Evolutionary conservation across 768 basidiomycete genomes (phyloP).

Genomic region (Collybiopsis confluens): DNA sequence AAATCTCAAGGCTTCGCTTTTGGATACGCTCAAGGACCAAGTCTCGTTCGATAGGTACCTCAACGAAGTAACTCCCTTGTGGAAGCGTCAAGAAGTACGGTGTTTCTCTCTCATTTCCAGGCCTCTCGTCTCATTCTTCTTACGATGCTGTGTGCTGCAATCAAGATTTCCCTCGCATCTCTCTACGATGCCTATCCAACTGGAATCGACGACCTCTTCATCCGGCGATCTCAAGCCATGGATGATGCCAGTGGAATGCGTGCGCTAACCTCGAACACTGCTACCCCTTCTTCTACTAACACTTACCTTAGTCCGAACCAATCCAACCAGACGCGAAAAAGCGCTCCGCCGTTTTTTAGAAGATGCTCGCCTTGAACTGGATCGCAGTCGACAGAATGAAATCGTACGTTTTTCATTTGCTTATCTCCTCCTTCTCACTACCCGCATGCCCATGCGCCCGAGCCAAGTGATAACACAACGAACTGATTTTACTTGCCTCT

Average conservation of each 20-base stretch:
- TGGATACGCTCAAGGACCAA: conserved; percentile 24
- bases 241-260: conserved; percentile 34
- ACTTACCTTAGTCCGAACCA: conserved; percentile 23
- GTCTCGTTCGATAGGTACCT: conserved; percentile 20
- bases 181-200: conserved; percentile 23
- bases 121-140: neutral
- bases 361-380: conserved; percentile 29
- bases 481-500: neutral
- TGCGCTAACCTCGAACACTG: conserved; percentile 20
- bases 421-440: neutral
- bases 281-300: no score
- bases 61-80: conserved; percentile 21
- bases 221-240: conserved; percentile 27
- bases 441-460: no score
- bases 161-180: conserved; percentile 18
- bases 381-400: conserved; percentile 30
- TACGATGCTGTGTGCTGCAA: no score
- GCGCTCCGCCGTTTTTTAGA: conserved; percentile 26
- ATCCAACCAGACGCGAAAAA: conserved; percentile 21
- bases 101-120: neutral
- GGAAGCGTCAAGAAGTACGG: conserved; percentile 22
- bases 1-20: conserved; percentile 22
- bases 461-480: no score
- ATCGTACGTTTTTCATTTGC: conserved; percentile 23
- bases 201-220: conserved; percentile 28